Percentiles rank a stretch among this genome's conserved stretches.
Evolutionary conservation across 768 basidiomycete genomes (phyloP).

Genomic region (Termitomyces sp.): DNA sequence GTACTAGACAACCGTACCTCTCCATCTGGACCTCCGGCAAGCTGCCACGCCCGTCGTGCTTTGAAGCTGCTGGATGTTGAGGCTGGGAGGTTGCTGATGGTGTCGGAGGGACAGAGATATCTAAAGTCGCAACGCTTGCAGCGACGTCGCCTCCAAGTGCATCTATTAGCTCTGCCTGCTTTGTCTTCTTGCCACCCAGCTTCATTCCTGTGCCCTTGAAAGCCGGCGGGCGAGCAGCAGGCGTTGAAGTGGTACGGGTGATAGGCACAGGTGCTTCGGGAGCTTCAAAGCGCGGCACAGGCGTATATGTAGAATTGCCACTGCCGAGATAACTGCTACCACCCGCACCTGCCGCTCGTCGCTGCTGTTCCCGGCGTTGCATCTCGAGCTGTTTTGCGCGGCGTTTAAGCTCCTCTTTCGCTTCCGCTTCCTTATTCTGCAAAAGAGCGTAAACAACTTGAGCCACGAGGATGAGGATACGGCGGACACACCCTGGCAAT

Average conservation of each 20-base stretch:
- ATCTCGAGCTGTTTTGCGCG: slow-evolving; percentile 97
- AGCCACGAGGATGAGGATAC: not conserved
- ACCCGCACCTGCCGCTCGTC: slow-evolving; percentile 52
- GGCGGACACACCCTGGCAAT: slow-evolving; percentile 71
- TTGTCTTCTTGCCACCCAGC: slow-evolving; percentile 86
- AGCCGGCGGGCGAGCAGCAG: slow-evolving; percentile 57
- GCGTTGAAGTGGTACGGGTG: slow-evolving; percentile 34
- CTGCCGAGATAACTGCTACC: slow-evolving; percentile 62
- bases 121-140: slow-evolving; percentile 29
- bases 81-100: slow-evolving; percentile 36
- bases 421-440: slow-evolving; percentile 98
- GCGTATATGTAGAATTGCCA: slow-evolving; percentile 62
- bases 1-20: slow-evolving; percentile 42
- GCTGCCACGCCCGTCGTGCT: slow-evolving; percentile 50
- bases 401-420: slow-evolving; percentile 97
- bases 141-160: slow-evolving; percentile 78
- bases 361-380: slow-evolving; percentile 92
- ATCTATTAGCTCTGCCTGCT: slow-evolving; percentile 83
- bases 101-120: slow-evolving; percentile 45
- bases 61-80: slow-evolving; percentile 36
- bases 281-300: slow-evolving; percentile 68
- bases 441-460: not conserved
- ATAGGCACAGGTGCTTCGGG: slow-evolving; percentile 41
- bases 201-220: slow-evolving; percentile 98
- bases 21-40: slow-evolving; percentile 72